These are phyloP conservation scores for Pyrenophora seminiperda DNA, from an alignment of 2,329 filamentous ascomycete species.

Conservation along the genomic window DNA sequence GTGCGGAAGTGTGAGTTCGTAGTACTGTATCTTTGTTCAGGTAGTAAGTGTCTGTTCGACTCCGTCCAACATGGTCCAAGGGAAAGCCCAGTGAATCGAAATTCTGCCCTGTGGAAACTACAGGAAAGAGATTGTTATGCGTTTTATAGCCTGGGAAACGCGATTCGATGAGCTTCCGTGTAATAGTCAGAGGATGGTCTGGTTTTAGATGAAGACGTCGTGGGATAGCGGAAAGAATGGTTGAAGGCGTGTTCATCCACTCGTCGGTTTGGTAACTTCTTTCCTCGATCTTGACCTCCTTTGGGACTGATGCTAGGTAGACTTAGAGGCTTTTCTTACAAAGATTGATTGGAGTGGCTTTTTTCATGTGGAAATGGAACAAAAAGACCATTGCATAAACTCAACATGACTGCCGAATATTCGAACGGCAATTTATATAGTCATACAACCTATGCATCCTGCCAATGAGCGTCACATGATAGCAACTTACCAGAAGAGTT, in stretches of 20 bases:
- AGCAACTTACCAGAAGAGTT: slow-evolving; percentile 42
- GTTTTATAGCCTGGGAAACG: slow-evolving; percentile 79
- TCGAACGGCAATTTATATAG: too few species aligned
- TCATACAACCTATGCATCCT: too few species aligned
- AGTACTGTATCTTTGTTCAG: slow-evolving; percentile 82
- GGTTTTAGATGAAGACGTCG: slow-evolving; percentile 86
- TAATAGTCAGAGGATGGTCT: slow-evolving; percentile 89
- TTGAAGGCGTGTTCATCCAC: slow-evolving; percentile 83
- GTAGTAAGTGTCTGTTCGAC: slow-evolving; percentile 92
- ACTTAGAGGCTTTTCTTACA: slow-evolving; percentile 12
- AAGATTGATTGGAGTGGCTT: neutral
- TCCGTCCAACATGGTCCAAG: slow-evolving; percentile 82
- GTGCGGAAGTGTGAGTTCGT: slow-evolving; percentile 91
- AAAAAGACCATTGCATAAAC: neutral
- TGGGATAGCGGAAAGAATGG: slow-evolving; percentile 74
- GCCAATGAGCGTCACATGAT: slow-evolving; percentile 37
- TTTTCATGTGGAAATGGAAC: neutral
- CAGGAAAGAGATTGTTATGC: slow-evolving; percentile 78
- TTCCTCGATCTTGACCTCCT: slow-evolving; percentile 63
- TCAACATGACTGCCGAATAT: too few species aligned
- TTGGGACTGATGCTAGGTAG: slow-evolving; percentile 23
- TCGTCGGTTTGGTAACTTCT: slow-evolving; percentile 69
- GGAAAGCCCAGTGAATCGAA: slow-evolving; percentile 98
- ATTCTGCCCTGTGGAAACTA: slow-evolving; percentile 85
- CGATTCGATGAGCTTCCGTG: slow-evolving; percentile 88